A percentile compares a stretch with the other conserved stretches of the same genome.
Conservation (phyloP, 2,329 filamentous ascomycete species). For the Trichoderma simmonsii region DNA sequence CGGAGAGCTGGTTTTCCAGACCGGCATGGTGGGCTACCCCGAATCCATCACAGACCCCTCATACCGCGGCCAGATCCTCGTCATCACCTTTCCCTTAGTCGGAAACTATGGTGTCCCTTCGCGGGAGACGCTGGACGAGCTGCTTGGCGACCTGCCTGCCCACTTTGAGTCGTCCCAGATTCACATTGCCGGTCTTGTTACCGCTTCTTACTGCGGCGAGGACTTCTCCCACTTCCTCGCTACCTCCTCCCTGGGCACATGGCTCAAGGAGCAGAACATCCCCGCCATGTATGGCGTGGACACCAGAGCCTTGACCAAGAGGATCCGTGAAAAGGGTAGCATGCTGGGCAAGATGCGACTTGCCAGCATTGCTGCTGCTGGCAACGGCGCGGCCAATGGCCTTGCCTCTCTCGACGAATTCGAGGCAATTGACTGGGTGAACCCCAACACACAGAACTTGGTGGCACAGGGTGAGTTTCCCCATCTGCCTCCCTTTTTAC, state of each 20-base stretch:
- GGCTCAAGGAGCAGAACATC: constrained; percentile 93
- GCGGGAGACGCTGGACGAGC: constrained; percentile 76
- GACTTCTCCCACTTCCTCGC: constrained; percentile 95
- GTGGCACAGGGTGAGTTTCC: constrained; percentile 81
- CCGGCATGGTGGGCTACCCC: constrained; percentile 97
- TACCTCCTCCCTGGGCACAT: constrained; percentile 82
- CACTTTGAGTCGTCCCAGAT: constrained; percentile 93
- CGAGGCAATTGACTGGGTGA: constrained; percentile 80
- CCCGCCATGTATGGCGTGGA: constrained; percentile 95
- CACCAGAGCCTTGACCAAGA: constrained; percentile 89
- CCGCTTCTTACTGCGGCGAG: constrained; percentile 89
- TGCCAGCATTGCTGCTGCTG: constrained; percentile 50
- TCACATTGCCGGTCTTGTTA: constrained; percentile 87
- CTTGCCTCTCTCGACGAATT: constrained; percentile 50
- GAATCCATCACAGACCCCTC: constrained; percentile 88
- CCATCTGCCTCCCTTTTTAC: constrained; percentile 16
- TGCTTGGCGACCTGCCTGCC: constrained; percentile 81
- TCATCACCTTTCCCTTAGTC: constrained; percentile 91
- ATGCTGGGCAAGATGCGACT: constrained; percentile 91
- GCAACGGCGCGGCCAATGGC: constrained; percentile 42
- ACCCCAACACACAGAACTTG: constrained; percentile 90
- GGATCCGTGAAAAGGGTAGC: constrained; percentile 88
- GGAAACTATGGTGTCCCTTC: constrained; percentile 98
- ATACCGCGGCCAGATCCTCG: constrained; percentile 88
- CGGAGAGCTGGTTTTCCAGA: constrained; percentile 98